Evolutionary conservation across 2,329 filamentous ascomycete genomes (phyloP), one percentile per base, ranked within the genome.

Genomic region (Claviceps paspali): DNA sequence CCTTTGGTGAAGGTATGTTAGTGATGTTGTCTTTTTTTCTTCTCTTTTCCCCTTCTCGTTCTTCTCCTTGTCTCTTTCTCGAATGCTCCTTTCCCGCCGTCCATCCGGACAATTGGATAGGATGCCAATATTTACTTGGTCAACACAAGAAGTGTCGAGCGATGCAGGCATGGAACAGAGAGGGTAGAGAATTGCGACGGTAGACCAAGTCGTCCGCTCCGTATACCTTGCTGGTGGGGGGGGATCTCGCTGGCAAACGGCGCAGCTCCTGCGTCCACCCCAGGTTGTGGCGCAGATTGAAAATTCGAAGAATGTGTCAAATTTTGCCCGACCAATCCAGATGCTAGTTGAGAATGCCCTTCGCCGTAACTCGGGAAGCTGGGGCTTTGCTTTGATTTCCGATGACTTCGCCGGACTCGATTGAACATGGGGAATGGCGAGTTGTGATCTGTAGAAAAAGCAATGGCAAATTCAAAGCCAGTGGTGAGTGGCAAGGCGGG

Each of bases 371-470:
- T 37, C 33, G 34, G 26, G 22, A 30, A 41, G 21, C 41, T 39
- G 14, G 41, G 33, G 27, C 41, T 43, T 39, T 47, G 47, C 43
- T 49, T 45, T 39, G 49, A 45, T 39, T 53, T 47, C 29, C 42
- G 36, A 37, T 47, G 43, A 34, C 47, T 54, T 46, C 53, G 53
- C 38, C 52, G 51, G 38, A 46, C 51, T 47, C 55, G 55, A 47
- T 49, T 52, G 46, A 61, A 61, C 58, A 61, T 61, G 52, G 56
- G 56, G 45, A 44, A 28, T 18, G 40, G 14, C 24, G 22, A 26
- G 21, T 18, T 33, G 26, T 29, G 29, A 24, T 33, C 23, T 22
- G 33, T 29, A 22, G 33, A 35, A 23, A 29, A 31, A 32, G 19
- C 14, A n/a, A 33, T 26, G 18, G 30, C 28, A 14, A 8, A 29